Evolutionary conservation across 1,284 basidiomycete genomes (phyloP).

Genomic region (Irpex lacteus): DNA sequence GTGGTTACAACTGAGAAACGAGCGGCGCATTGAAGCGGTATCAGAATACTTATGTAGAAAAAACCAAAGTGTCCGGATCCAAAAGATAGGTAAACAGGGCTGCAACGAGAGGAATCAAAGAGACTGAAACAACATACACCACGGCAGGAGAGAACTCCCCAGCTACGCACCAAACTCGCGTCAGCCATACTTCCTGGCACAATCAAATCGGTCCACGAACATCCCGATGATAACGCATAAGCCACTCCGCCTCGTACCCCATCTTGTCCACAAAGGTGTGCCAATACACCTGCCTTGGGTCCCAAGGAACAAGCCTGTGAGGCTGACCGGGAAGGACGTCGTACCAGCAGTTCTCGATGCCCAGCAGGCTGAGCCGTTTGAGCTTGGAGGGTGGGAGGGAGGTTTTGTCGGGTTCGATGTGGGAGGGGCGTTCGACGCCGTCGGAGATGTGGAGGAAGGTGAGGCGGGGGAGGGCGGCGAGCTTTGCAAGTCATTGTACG

Average conservation of each 20-base stretch:
- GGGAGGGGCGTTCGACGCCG: constrained; percentile 2
- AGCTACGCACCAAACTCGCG: background rate
- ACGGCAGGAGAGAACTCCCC: background rate
- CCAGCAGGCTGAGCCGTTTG: constrained; percentile 4
- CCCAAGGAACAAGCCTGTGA: background rate
- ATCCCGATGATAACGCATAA: constrained; percentile 9
- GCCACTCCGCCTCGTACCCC: constrained; percentile 11
- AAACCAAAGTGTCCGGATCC: too few relatives aligned
- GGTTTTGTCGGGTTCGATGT: background rate
- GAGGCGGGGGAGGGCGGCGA: constrained; percentile 2
- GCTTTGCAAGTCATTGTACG: background rate
- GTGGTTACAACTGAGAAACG: too few relatives aligned
- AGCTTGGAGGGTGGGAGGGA: background rate
- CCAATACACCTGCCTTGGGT: constrained; percentile 1
- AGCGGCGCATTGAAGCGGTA: too few relatives aligned
- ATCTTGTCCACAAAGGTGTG: constrained; percentile 1
- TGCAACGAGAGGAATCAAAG: background rate
- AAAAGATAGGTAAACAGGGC: too few relatives aligned
- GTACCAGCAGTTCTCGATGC: constrained; percentile 7
- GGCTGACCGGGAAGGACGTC: constrained; percentile 2
- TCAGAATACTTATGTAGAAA: too few relatives aligned
- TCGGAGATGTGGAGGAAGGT: constrained; percentile 10
- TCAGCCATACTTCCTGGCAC: background rate
- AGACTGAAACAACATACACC: background rate
- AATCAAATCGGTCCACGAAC: constrained; percentile 2